A percentile compares a stretch with the other conserved stretches of the same genome.
Conservation (phyloP, 2,329 filamentous ascomycete species). For the Talaromyces sp. region DNA sequence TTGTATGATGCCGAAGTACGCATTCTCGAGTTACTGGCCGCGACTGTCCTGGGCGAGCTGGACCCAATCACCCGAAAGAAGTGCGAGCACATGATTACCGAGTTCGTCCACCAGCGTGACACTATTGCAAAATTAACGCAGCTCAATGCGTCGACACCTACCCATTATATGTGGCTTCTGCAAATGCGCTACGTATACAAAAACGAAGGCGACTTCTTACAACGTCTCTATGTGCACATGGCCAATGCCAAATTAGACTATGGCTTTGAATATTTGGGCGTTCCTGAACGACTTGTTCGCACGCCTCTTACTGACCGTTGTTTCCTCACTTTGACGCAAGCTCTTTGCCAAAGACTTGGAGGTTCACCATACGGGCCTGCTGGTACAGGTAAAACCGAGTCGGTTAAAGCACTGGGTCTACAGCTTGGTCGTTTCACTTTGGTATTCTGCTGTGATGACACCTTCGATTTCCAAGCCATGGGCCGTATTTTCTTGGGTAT, state of each 20-base stretch:
- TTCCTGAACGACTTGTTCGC: conserved; percentile 90
- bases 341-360: conserved; percentile 86
- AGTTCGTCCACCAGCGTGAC: conserved; percentile 96
- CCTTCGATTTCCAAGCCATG: conserved; percentile 99
- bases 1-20: conserved; percentile 79
- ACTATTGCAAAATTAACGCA: conserved; percentile 80
- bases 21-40: conserved; percentile 76
- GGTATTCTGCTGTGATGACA: conserved; percentile 99
- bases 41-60: conserved; percentile 84
- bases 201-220: conserved; percentile 70
- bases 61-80: conserved; percentile 85
- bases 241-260: conserved; percentile 94
- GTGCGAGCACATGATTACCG: conserved; percentile 97
- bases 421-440: conserved; percentile 96
- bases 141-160: conserved; percentile 65
- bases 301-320: conserved; percentile 97
- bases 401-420: conserved; percentile 93
- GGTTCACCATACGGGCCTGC: conserved; percentile 96
- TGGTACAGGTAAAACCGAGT: conserved; percentile 98
- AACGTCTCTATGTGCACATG: conserved; percentile 88
- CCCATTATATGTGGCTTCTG: conserved; percentile 86
- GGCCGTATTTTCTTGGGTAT: conserved; percentile 98
- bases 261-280: conserved; percentile 95
- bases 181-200: conserved; percentile 96
- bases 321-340: conserved; percentile 96